These are phyloP conservation scores for Penicillium odoratum DNA, from an alignment of 495 filamentous ascomycete genomes.

Conservation along the genomic window DNA sequence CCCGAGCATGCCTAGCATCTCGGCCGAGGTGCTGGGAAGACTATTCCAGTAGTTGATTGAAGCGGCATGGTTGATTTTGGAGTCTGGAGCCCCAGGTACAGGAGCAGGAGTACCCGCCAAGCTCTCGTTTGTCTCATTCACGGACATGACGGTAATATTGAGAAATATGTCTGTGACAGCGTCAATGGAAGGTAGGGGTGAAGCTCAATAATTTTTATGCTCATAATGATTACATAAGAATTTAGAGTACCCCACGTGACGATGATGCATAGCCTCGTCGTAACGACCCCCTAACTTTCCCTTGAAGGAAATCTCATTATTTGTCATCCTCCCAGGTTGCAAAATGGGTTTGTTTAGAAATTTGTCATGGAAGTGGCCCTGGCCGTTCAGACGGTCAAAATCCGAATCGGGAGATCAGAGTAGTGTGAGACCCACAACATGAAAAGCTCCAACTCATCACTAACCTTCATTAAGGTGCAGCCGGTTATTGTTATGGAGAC, in stretches of 20 bases:
- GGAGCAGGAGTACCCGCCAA: neutral
- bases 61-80: conserved; percentile 39
- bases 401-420: neutral
- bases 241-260: neutral
- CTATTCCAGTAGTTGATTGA: conserved; percentile 70
- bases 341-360: neutral
- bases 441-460: neutral
- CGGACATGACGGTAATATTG: conserved; percentile 9
- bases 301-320: neutral
- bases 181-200: neutral
- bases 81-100: conserved; percentile 18
- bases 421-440: neutral
- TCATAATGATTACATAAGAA: neutral
- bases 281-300: neutral
- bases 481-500: neutral
- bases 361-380: neutral
- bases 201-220: conserved; percentile 6
- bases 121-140: neutral
- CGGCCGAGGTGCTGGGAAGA: conserved; percentile 66
- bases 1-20: conserved; percentile 88
- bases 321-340: neutral
- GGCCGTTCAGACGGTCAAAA: conserved; percentile 1
- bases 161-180: neutral
- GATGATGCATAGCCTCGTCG: conserved; percentile 3
- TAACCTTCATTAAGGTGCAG: neutral